These are phyloP conservation scores for Jacaranda mimosifolia DNA, from an alignment of 257 asterid genomes.

Conservation along the genomic window DNA sequence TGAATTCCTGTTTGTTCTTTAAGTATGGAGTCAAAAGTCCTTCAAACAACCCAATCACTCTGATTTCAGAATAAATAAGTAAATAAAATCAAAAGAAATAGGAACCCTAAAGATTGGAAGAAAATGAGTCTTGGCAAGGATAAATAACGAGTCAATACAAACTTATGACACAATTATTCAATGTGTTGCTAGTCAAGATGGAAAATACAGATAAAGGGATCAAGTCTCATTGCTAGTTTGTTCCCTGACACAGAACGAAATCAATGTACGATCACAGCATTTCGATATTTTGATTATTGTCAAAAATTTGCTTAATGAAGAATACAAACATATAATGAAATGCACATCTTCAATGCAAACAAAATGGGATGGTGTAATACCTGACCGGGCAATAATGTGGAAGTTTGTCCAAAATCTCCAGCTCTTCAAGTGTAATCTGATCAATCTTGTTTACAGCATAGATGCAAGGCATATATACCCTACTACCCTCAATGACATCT, in stretches of 20 bases:
- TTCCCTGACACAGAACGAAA: background rate
- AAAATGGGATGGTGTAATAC: conserved; percentile 44
- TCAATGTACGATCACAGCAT: conserved; percentile 1
- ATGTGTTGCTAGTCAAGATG: background rate
- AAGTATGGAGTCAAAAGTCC: background rate
- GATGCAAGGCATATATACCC: conserved; percentile 96
- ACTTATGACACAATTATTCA: background rate
- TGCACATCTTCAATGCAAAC: background rate
- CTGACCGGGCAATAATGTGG: conserved; percentile 99
- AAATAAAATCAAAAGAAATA: background rate
- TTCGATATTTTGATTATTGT: background rate
- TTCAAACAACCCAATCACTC: background rate
- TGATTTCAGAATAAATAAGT: background rate
- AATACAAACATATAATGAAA: conserved; percentile 13
- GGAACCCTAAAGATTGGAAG: background rate
- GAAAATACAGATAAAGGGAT: background rate
- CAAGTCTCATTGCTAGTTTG: background rate
- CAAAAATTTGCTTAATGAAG: background rate
- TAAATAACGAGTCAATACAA: background rate
- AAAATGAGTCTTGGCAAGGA: background rate
- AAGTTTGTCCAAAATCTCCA: conserved; percentile 95
- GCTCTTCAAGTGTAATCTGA: conserved; percentile 97
- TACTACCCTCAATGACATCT: conserved; percentile 96
- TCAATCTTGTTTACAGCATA: conserved; percentile 94
- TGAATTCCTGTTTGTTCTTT: background rate